Base-by-base conservation (phyloP, 2,329 filamentous ascomycete species). In the Trichoderma sp. region DNA sequence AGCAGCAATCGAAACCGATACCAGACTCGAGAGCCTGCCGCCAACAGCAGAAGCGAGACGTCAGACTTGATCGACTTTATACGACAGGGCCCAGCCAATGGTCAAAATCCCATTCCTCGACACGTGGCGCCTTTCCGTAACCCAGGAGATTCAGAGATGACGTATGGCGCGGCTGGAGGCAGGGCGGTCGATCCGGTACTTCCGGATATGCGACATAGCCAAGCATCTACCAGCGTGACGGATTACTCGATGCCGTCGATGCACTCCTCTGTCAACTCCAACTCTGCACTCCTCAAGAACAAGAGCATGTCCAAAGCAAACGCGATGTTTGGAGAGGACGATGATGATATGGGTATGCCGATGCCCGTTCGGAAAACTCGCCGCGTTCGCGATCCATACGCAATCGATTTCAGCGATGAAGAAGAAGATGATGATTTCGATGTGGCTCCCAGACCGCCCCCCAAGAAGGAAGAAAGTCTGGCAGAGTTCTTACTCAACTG, bases 41-140 rank as follows among this genome's bases (percentile, higher is more conserved):
- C 89, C 18, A 85, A 89, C 60, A 82, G 82, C 68, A 85, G 84
- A 63, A 88, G 88, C 61, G 90, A 90, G 72, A 96, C 90, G 68
- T 91, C 92, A 14, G 96, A 97, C 70, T 82, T 99, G 69, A 97
- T 97, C 72, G 94, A 98, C 77, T 98, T 99, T 78, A 96, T 99
- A 72, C 90, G 94, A 56, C 90, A 93, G 76, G 95, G 94, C 0
- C 94, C 94, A 3, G 90, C 92, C 0, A 85, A 82, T 70, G 86
- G 87, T 71, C 91, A 89, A 69, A 91, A 89, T 69, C 89, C 92
- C 28, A 96, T 96, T 71, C 91, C 93, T 52, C 89, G 92, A 21
- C 88, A 87, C n/a, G 90, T 96, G 14, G 93, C 94, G 11, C 93
- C 94, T 1, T 97, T 96, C 83, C 87, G 93, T 66, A 90, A 86